A percentile compares a stretch with the other conserved stretches of the same genome.
phyloP scores from a whole-genome alignment of 176 grass and related monocot genomes.

The Chrysopogon serrulatus region DNA sequence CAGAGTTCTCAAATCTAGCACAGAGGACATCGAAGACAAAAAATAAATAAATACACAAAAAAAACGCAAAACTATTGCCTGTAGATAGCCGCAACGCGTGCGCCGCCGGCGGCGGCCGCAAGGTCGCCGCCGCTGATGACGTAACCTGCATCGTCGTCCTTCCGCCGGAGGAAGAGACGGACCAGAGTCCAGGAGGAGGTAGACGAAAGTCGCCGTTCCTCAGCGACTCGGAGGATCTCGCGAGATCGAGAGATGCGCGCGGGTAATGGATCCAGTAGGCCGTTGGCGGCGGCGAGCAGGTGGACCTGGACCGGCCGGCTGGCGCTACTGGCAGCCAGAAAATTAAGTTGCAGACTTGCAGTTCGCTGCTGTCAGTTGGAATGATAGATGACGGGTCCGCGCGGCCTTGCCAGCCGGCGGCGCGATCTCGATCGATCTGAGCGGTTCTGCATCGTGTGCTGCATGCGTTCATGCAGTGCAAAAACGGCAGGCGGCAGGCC shows the following conservation, averaged over 20 bases:
- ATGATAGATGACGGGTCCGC: too few species aligned
- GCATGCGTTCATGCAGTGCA: background rate
- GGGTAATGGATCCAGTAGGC: background rate
- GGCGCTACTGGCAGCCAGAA: background rate
- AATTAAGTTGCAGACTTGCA: background rate
- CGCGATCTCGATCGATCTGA: background rate
- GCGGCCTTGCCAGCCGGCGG: too few species aligned
- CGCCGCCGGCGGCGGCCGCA: background rate
- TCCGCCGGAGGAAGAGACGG: background rate
- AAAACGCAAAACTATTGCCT: conserved; percentile 17
- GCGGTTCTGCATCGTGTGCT: background rate
- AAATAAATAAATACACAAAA: background rate
- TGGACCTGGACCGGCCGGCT: background rate
- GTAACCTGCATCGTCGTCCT: background rate
- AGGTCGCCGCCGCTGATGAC: background rate
- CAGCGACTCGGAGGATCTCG: background rate
- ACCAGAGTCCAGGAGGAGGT: background rate
- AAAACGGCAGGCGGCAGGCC: too few species aligned
- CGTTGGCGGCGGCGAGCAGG: background rate
- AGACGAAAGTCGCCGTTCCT: background rate
- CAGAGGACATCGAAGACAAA: background rate
- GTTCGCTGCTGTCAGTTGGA: background rate
- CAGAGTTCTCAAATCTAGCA: background rate
- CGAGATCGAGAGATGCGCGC: background rate
- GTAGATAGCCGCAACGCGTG: background rate